Conservation (phyloP, 805 yeast species). For the Wickerhamomyces bisporus region DNA sequence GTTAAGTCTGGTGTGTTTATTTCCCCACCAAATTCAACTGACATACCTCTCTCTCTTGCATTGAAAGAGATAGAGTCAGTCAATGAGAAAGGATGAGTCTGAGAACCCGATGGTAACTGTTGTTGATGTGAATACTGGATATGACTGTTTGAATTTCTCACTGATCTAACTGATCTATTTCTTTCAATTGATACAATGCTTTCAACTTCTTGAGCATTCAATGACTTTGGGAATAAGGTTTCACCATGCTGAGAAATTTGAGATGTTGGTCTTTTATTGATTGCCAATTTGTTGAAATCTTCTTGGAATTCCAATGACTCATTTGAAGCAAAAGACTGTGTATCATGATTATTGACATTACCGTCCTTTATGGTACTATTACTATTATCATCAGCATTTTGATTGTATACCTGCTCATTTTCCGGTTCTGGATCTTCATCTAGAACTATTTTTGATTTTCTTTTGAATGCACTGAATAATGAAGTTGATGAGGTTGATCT, state of each 20-base stretch:
- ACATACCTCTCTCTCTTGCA: slow-evolving; percentile 44
- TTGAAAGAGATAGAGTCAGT: slow-evolving; percentile 31
- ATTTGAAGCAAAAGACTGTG: slow-evolving; percentile 8
- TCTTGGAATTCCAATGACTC: slow-evolving; percentile 17
- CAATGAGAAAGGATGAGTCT: slow-evolving; percentile 9
- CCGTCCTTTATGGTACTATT: background rate
- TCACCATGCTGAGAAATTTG: slow-evolving; percentile 38
- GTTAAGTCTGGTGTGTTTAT: slow-evolving; percentile 25
- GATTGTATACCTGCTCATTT: background rate
- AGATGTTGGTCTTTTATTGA: slow-evolving; percentile 9
- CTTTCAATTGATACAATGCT: slow-evolving; percentile 67
- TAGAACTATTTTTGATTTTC: slow-evolving; percentile 5
- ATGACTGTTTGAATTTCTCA: slow-evolving; percentile 28
- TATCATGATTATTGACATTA: background rate
- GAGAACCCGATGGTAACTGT: background rate
- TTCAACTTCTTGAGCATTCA: slow-evolving; percentile 64
- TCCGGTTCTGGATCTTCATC: too few species aligned
- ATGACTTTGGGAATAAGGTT: slow-evolving; percentile 64
- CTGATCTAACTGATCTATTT: slow-evolving; percentile 56
- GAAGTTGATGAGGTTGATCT: slow-evolving; percentile 23
- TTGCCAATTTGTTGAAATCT: slow-evolving; percentile 19
- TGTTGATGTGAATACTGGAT: slow-evolving; percentile 20
- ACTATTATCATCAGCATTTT: background rate
- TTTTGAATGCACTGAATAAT: slow-evolving; percentile 22
- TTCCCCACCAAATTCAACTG: slow-evolving; percentile 28